Evolutionary conservation across 306 rosid species (phyloP).

Genomic region (Argentina anserina): DNA sequence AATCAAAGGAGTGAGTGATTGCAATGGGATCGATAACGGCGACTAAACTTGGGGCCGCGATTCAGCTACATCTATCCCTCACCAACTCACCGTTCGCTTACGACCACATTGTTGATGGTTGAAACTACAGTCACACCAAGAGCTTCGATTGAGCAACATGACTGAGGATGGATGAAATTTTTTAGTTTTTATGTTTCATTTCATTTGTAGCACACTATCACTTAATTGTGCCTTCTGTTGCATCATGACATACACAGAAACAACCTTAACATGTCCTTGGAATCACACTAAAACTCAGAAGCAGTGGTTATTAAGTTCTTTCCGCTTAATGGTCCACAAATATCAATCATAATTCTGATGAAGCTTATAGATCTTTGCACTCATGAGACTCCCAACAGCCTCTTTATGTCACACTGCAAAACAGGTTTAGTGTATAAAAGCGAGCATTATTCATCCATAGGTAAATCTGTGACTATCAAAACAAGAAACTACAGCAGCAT

Average conservation of each 20-base stretch:
- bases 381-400: conserved; percentile 46
- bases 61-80: background rate
- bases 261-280: background rate
- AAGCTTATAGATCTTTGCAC: conserved; percentile 12
- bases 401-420: conserved; percentile 54
- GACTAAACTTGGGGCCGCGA: background rate
- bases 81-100: background rate
- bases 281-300: background rate
- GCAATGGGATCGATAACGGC: background rate
- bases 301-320: background rate
- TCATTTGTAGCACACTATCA: background rate
- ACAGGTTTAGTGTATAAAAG: background rate
- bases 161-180: background rate
- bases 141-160: too few species aligned
- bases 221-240: too few species aligned
- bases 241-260: background rate
- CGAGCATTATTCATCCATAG: background rate
- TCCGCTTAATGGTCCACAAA: background rate
- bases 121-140: background rate
- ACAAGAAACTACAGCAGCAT: background rate
- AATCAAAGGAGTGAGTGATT: background rate
- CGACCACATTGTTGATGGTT: background rate
- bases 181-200: background rate
- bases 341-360: background rate
- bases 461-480: background rate